Base-by-base conservation (phyloP, 2,329 filamentous ascomycete species). In the Talaromyces sp. region DNA sequence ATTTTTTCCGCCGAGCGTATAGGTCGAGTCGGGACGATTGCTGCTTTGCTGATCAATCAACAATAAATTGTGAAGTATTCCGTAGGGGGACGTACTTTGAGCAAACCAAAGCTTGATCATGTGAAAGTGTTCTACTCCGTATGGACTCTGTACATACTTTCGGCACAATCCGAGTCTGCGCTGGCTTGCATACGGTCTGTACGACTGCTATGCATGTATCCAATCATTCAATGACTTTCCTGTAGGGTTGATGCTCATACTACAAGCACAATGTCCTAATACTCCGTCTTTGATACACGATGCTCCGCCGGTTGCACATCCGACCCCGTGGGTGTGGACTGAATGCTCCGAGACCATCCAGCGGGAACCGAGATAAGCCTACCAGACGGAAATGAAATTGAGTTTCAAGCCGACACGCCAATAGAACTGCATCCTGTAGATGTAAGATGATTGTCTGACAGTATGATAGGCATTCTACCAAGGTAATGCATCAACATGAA, bases 1-100 rank as follows among this genome's bases (percentile, higher is more conserved):
- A 37, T 22, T 37, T 37, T 37, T 56, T 9, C 33, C 52, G 33
- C 52, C n/a, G 8, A 54, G 50, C 37, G 14, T 22, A 33, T n/a
- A 31, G 24, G 48, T 52, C 48, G 24, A 50, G 22, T 50, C 22
- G 27, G 22, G 22, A 27, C 31, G 1, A 35, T 27, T 52, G n/a
- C n/a, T 9, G 31, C n/a, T 22, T 22, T 37, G n/a, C 33, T 56
- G 52, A 56, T 56, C 52, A 56, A 56, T 56, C 50, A 52, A 52
- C 48, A 52, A 52, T 31, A 27, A 52, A 33, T 52, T 52, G 27
- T 52, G 48, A 52, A 31, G 14, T 33, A 31, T 52, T 8, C 48
- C 24, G 27, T 52, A 52, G 3, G 27, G 27, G 19, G 8, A 22
- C 27, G 19, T 37, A 13, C 27, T 31, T 31, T 31, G 7, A 31